phyloP scores from a whole-genome alignment of 2,329 filamentous ascomycete species.

The Beauveria sp. region DNA sequence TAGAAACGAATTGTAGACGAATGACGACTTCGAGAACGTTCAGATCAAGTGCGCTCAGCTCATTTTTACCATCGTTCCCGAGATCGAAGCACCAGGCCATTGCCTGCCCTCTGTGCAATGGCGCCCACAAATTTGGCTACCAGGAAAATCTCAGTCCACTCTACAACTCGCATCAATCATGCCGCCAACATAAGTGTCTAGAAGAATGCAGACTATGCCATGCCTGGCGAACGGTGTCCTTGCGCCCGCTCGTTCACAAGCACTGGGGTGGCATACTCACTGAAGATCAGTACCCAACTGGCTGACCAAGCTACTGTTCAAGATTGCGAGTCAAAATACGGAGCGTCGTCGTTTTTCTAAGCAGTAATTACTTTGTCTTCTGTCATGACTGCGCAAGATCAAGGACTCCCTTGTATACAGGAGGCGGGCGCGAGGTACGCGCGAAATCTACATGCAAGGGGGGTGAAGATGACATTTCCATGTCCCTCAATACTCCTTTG shows the following conservation, averaged over 20 bases:
- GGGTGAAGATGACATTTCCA: slow-evolving; percentile 19
- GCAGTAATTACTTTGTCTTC: slow-evolving; percentile 14
- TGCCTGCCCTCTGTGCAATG: slow-evolving; percentile 49
- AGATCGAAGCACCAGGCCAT: slow-evolving; percentile 54
- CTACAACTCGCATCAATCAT: slow-evolving; percentile 25
- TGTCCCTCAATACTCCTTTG: slow-evolving; percentile 19
- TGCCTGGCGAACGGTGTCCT: slow-evolving; percentile 18
- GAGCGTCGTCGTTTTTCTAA: slow-evolving; percentile 16
- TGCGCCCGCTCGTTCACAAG: slow-evolving; percentile 17
- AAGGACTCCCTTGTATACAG: slow-evolving; percentile 12
- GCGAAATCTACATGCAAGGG: slow-evolving; percentile 30
- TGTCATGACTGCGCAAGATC: slow-evolving; percentile 17
- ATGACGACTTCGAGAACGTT: slow-evolving; percentile 42
- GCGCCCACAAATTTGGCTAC: slow-evolving; percentile 49
- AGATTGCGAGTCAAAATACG: slow-evolving; percentile 17
- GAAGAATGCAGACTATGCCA: slow-evolving; percentile 20
- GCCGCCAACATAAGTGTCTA: slow-evolving; percentile 18
- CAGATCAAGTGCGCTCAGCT: slow-evolving; percentile 44
- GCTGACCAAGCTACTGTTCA: slow-evolving; percentile 13
- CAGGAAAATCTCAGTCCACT: slow-evolving; percentile 39
- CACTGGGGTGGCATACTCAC: slow-evolving; percentile 19
- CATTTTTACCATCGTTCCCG: slow-evolving; percentile 50
- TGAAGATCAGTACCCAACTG: slow-evolving; percentile 8
- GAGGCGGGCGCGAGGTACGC: slow-evolving; percentile 16
- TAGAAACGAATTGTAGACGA: slow-evolving; percentile 47